phyloP scores from a whole-genome alignment of 2,329 filamentous ascomycete species.

The Phaeophleospora eucalypticola region DNA sequence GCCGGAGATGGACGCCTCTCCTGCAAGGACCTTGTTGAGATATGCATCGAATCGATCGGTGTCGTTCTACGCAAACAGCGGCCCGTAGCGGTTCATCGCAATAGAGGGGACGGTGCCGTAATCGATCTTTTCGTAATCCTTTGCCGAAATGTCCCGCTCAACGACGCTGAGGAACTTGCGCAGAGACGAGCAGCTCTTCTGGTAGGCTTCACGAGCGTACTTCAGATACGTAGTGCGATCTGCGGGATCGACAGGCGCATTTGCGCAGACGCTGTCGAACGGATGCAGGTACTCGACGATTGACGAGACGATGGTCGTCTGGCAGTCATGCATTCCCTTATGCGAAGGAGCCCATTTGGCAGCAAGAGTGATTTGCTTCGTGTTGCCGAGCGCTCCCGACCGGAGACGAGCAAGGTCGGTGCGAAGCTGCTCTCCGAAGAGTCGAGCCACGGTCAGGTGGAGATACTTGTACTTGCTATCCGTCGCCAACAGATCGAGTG shows the following conservation, averaged over 20 bases:
- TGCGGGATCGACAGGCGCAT: slow-evolving; percentile 25
- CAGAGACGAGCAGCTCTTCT: slow-evolving; percentile 48
- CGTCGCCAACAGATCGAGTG: slow-evolving; percentile 40
- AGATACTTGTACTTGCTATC: slow-evolving; percentile 50
- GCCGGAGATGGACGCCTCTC: slow-evolving; percentile 52
- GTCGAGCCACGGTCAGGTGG: slow-evolving; percentile 51
- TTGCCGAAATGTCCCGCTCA: slow-evolving; percentile 49
- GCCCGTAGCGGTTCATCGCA: slow-evolving; percentile 53
- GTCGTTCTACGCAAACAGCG: slow-evolving; percentile 51
- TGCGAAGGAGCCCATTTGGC: slow-evolving; percentile 59
- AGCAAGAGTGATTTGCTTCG: slow-evolving; percentile 51
- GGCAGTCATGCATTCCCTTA: slow-evolving; percentile 54
- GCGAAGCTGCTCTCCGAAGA: slow-evolving; percentile 55
- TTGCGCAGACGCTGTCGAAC: slow-evolving; percentile 32
- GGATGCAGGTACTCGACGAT: slow-evolving; percentile 56
- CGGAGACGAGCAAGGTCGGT: slow-evolving; percentile 44
- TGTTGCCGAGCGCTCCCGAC: slow-evolving; percentile 38
- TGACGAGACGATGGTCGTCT: slow-evolving; percentile 54
- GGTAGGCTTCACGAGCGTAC: slow-evolving; percentile 52
- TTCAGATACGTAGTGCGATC: slow-evolving; percentile 51
- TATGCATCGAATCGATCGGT: slow-evolving; percentile 48
- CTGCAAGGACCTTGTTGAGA: slow-evolving; percentile 46
- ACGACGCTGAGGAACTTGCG: slow-evolving; percentile 52
- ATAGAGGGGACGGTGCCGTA: slow-evolving; percentile 56
- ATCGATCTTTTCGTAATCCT: slow-evolving; percentile 49